phyloP scores from a whole-genome alignment of 208 protist species.

The Wallacemonas collosoma region DNA sequence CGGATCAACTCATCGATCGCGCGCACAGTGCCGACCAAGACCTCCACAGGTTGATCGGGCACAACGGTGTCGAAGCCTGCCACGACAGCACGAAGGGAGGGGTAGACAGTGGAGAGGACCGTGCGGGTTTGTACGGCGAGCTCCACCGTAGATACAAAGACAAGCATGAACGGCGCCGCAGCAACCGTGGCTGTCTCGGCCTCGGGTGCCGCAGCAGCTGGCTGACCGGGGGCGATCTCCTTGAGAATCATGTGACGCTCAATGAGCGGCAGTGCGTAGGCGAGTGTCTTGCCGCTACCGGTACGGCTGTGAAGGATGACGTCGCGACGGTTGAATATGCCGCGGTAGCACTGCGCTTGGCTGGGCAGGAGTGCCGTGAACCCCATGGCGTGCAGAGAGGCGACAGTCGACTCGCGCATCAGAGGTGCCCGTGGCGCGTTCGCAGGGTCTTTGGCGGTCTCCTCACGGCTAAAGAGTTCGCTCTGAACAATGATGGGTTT shows the following conservation, averaged over 20 bases:
- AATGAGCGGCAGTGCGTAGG: conserved; percentile 97
- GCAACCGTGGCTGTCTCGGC: conserved; percentile 1
- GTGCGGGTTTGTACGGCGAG: conserved; percentile 83
- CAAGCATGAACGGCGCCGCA: conserved; percentile 70
- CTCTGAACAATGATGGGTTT: conserved; percentile 50
- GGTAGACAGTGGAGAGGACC: conserved; percentile 78
- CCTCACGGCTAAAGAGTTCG: conserved; percentile 24
- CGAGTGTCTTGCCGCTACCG: conserved; percentile 97
- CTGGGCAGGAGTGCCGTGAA: conserved; percentile 69
- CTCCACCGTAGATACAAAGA: conserved; percentile 91
- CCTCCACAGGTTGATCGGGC: conserved; percentile 33
- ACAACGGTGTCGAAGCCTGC: conserved; percentile 72
- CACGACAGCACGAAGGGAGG: conserved; percentile 55
- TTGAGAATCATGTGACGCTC: conserved; percentile 79
- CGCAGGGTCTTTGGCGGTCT: conserved; percentile 16
- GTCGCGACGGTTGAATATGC: conserved; percentile 87
- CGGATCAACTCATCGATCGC: conserved; percentile 79
- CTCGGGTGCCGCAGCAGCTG: background rate
- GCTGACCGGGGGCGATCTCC: background rate
- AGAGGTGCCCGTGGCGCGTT: conserved; percentile 46
- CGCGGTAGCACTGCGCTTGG: conserved; percentile 88
- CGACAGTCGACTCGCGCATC: conserved; percentile 66
- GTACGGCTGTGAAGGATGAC: conserved; percentile 94
- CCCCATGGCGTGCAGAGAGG: conserved; percentile 49
- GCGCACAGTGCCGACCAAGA: conserved; percentile 79